A percentile compares a stretch with the other conserved stretches of the same genome.
Evolutionary conservation across 192 early-diverging fungal genomes (phyloP).

Genomic region (Rhizophagus sp.): DNA sequence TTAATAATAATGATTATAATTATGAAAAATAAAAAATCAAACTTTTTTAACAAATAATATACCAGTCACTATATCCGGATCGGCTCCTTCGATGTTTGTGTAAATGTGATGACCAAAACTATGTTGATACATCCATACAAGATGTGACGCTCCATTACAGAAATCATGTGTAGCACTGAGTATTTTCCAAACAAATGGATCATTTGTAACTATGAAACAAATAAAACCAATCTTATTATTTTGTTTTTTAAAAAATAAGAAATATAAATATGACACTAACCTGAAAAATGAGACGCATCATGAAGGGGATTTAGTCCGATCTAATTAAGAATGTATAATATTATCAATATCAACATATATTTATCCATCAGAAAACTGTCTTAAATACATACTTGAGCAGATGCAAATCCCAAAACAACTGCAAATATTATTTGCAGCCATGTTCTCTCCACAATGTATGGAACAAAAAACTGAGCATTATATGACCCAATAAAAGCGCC

Average conservation of each 20-base stretch:
- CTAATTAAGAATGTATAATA: background rate
- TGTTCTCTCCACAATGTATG: slow-evolving; percentile 45
- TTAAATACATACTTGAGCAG: slow-evolving; percentile 40
- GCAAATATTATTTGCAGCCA: slow-evolving; percentile 49
- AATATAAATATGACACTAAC: slow-evolving; percentile 27
- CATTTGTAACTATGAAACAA: slow-evolving; percentile 40
- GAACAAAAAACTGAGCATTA: slow-evolving; percentile 47
- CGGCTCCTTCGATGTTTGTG: slow-evolving; percentile 56
- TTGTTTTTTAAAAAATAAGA: background rate
- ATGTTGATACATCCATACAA: slow-evolving; percentile 62
- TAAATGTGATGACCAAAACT: slow-evolving; percentile 60
- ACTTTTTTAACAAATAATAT: background rate
- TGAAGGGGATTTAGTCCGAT: slow-evolving; percentile 56
- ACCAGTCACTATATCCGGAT: slow-evolving; percentile 53
- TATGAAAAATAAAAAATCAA: no score
- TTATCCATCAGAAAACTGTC: background rate
- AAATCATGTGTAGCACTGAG: slow-evolving; percentile 60
- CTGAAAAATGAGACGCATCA: slow-evolving; percentile 57
- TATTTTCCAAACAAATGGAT: slow-evolving; percentile 55
- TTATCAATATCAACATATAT: background rate
- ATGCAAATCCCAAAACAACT: slow-evolving; percentile 49
- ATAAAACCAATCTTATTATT: background rate
- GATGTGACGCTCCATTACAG: slow-evolving; percentile 54
- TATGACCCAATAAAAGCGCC: slow-evolving; percentile 41
- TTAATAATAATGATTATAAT: background rate